Conservation (phyloP, 1,139 yeast species). For the Candida frijolesensis region DNA sequence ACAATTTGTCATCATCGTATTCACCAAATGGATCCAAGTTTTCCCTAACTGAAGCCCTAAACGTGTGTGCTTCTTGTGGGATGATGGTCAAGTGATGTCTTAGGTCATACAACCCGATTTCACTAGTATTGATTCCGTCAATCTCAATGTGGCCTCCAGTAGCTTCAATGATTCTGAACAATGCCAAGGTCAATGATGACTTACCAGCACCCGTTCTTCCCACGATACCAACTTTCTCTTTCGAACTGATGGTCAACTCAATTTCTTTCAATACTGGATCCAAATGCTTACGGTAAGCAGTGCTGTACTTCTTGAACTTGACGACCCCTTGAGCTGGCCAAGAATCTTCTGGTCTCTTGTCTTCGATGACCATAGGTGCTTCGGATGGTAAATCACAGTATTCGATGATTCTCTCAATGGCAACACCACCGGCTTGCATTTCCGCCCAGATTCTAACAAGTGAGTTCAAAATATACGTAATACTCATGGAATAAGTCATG, state of each 20-base stretch:
- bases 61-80: slow-evolving; percentile 73
- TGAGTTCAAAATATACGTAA: slow-evolving; percentile 28
- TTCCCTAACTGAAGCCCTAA: slow-evolving; percentile 61
- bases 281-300: slow-evolving; percentile 34
- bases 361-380: slow-evolving; percentile 29
- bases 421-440: slow-evolving; percentile 32
- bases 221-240: slow-evolving; percentile 38
- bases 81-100: slow-evolving; percentile 62
- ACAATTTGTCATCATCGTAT: slow-evolving; percentile 53
- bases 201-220: slow-evolving; percentile 44
- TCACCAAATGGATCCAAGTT: slow-evolving; percentile 62
- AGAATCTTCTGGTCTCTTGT: slow-evolving; percentile 22
- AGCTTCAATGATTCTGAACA: slow-evolving; percentile 37
- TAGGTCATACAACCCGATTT: slow-evolving; percentile 51
- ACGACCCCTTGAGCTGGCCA: slow-evolving; percentile 36
- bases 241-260: slow-evolving; percentile 26
- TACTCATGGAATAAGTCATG: slow-evolving; percentile 33
- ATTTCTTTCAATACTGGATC: slow-evolving; percentile 34
- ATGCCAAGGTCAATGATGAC: slow-evolving; percentile 34
- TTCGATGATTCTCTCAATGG: slow-evolving; percentile 36
- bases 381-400: slow-evolving; percentile 30
- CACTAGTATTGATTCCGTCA: slow-evolving; percentile 52
- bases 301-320: slow-evolving; percentile 29
- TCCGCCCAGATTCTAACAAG: slow-evolving; percentile 36
- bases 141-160: slow-evolving; percentile 35